Percentiles rank a stretch among this genome's conserved stretches.
phyloP scores from a whole-genome alignment of 108 stramenopile species.

The Aureococcus anophagefferens region DNA sequence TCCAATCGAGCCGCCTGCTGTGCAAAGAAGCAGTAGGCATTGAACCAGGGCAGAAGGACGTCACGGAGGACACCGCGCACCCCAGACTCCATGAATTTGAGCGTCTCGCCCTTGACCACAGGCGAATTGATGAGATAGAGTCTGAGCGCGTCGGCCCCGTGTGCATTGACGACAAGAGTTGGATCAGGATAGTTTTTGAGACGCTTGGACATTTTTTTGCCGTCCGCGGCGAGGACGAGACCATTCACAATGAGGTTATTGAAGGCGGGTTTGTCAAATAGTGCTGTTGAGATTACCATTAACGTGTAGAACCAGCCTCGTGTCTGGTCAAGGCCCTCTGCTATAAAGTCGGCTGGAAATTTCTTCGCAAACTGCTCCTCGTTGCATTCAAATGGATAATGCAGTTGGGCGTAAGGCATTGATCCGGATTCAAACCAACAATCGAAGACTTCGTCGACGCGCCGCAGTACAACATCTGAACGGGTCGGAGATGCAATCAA shows the following conservation, averaged over 20 bases:
- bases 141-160: conserved; percentile 96
- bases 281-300: conserved; percentile 96
- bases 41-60: conserved; percentile 94
- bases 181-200: conserved; percentile 98
- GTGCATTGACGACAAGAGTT: conserved; percentile 72
- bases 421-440: conserved; percentile 99
- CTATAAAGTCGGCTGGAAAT: conserved; percentile 99
- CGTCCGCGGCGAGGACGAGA: conserved; percentile 89
- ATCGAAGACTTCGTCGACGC: conserved; percentile 98
- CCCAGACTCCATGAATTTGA: conserved; percentile 93
- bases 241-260: conserved; percentile 98
- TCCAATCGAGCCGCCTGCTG: conserved; percentile 82
- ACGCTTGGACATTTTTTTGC: conserved; percentile 99
- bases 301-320: conserved; percentile 99
- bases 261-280: conserved; percentile 95
- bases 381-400: conserved; percentile 99
- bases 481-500: conserved; percentile 89
- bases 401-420: conserved; percentile 99
- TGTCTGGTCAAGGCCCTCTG: conserved; percentile 99
- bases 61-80: conserved; percentile 92
- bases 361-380: conserved; percentile 75
- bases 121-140: conserved; percentile 99
- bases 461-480: conserved; percentile 63
- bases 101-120: conserved; percentile 92
- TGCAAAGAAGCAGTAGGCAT: conserved; percentile 93